These are phyloP conservation scores for Leccinum aurantiacum DNA, from an alignment of 768 basidiomycete genomes.

Conservation along the genomic window DNA sequence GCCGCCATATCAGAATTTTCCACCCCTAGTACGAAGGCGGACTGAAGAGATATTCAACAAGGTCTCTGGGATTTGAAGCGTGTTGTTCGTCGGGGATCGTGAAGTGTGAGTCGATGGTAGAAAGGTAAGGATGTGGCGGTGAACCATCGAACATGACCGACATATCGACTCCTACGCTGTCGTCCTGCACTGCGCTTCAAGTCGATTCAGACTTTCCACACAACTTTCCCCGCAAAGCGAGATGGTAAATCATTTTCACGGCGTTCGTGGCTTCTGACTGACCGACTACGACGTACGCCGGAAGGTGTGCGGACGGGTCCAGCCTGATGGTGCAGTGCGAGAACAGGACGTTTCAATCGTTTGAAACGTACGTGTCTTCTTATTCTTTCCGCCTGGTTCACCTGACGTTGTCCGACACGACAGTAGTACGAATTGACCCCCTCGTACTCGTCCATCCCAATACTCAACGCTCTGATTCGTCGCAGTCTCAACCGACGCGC, in stretches of 20 bases:
- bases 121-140: too few species aligned
- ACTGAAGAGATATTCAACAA: too few species aligned
- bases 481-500: neutral
- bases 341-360: conserved; percentile 60
- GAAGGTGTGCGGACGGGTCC: conserved; percentile 77
- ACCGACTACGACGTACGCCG: neutral
- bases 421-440: neutral
- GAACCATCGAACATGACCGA: neutral
- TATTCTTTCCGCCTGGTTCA: neutral
- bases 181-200: conserved; percentile 16
- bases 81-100: too few species aligned
- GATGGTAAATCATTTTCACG: conserved; percentile 43
- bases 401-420: neutral
- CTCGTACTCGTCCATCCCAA: neutral
- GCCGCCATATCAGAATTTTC: too few species aligned
- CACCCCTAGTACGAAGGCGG: too few species aligned
- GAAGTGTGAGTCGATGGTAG: too few species aligned
- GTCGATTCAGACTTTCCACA: conserved; percentile 26
- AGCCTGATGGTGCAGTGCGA: conserved; percentile 69
- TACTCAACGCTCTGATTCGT: neutral
- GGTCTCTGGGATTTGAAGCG: too few species aligned
- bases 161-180: conserved; percentile 11
- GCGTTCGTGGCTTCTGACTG: neutral
- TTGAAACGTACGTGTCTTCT: conserved; percentile 40
- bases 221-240: conserved; percentile 56